These are phyloP conservation scores for Amyloporia xantha DNA, from an alignment of 768 basidiomycete genomes.

Conservation along the genomic window DNA sequence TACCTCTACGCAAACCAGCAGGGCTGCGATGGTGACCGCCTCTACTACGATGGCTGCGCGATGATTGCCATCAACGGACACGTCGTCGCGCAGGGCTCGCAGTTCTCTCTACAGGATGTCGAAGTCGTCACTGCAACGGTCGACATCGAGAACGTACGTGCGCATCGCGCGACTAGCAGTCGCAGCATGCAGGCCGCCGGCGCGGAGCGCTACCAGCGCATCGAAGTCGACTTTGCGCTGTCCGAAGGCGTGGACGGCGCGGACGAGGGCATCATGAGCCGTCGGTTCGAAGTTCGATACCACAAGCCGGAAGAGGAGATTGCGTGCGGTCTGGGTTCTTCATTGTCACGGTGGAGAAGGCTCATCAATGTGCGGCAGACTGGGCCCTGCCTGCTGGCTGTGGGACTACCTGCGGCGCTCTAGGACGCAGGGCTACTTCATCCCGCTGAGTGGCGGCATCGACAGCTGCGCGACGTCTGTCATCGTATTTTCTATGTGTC, in stretches of 20 bases:
- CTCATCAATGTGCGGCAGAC: conserved; percentile 34
- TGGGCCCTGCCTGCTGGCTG: conserved; percentile 98
- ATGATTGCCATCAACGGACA: conserved; percentile 94
- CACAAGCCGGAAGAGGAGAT: conserved; percentile 95
- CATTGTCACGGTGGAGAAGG: not conserved
- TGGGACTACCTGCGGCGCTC: conserved; percentile 98
- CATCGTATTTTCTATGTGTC: conserved; percentile 96
- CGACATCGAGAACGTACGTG: conserved; percentile 93
- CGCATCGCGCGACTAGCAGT: conserved; percentile 79
- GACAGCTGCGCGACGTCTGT: conserved; percentile 96
- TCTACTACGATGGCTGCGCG: conserved; percentile 97
- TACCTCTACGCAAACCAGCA: conserved; percentile 99
- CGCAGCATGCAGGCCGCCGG: conserved; percentile 85
- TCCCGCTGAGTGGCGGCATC: conserved; percentile 93
- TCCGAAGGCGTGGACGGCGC: conserved; percentile 59
- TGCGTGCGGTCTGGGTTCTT: conserved; percentile 56
- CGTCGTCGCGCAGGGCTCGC: conserved; percentile 90
- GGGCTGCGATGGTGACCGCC: conserved; percentile 95
- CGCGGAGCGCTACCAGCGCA: conserved; percentile 69
- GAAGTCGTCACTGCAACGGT: conserved; percentile 95
- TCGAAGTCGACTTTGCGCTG: conserved; percentile 76
- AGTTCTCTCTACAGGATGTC: conserved; percentile 93
- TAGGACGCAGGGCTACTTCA: conserved; percentile 88
- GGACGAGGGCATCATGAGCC: conserved; percentile 19
- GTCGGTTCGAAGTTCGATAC: conserved; percentile 50